A percentile compares a stretch with the other conserved stretches of the same genome.
These are phyloP conservation scores for Eucalyptus curtisii DNA, from an alignment of 345 rosid species.

Conservation along the genomic window DNA sequence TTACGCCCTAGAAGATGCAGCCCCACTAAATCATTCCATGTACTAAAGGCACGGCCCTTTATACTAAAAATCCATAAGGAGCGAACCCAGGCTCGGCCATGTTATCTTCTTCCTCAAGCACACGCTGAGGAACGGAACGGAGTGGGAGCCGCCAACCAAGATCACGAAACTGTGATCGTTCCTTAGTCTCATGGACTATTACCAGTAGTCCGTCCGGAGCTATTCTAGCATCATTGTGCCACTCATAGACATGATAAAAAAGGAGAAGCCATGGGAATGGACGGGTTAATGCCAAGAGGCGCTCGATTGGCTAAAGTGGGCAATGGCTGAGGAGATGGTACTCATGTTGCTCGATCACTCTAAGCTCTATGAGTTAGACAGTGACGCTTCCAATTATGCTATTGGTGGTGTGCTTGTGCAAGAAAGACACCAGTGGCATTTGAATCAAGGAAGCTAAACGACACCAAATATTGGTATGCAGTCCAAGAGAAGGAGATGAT, in stretches of 20 bases:
- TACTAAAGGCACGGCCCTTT: not conserved
- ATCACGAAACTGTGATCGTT: not conserved
- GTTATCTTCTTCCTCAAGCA: not conserved
- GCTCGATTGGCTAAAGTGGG: not conserved
- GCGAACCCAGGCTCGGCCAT: not conserved
- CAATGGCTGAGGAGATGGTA: not conserved
- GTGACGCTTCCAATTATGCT: not conserved
- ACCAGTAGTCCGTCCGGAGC: rapidly evolving
- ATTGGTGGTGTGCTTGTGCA: not conserved
- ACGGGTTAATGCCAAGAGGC: not conserved
- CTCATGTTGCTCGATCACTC: not conserved
- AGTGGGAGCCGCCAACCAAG: not conserved
- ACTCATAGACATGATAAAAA: rapidly evolving
- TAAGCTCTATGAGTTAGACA: not conserved
- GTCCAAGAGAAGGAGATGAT: not conserved
- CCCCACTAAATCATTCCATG: not conserved
- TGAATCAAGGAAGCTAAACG: not conserved
- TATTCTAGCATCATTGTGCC: not conserved
- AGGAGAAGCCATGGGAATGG: not conserved
- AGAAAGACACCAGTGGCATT: not conserved
- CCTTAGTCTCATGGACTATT: not conserved
- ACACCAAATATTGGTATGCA: rapidly evolving
- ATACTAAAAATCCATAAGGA: not conserved
- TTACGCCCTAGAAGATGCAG: not conserved
- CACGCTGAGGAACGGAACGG: not conserved